Conservation (phyloP, 2,329 filamentous ascomycete species). For the Decorospora gaudefroyi region DNA sequence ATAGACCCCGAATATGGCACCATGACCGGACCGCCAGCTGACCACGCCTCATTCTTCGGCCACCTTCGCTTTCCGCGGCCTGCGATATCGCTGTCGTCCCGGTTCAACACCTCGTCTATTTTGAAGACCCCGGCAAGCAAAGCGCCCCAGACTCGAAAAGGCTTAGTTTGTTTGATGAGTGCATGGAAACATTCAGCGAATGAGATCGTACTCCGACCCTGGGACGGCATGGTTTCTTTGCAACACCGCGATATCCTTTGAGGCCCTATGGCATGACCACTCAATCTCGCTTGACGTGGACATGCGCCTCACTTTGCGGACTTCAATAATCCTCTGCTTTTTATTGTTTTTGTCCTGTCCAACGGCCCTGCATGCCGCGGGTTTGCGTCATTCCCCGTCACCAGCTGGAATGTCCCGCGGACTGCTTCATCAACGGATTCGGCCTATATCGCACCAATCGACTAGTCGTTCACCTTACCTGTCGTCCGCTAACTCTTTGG, state of each 20-base stretch:
- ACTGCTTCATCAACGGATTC: conserved; percentile 20
- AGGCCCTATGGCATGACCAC: conserved; percentile 10
- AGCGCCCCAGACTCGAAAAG: conserved; percentile 1
- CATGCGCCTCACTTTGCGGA: conserved; percentile 29
- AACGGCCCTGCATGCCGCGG: conserved; percentile 5
- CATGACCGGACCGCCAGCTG: conserved; percentile 16
- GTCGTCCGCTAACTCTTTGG: conserved; percentile 33
- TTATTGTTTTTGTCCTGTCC: conserved; percentile 5
- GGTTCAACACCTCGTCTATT: conserved; percentile 2
- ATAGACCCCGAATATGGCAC: conserved; percentile 27
- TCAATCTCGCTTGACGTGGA: conserved; percentile 18
- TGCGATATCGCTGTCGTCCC: conserved; percentile 35
- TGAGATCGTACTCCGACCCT: conserved; percentile 3
- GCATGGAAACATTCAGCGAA: conserved; percentile 12
- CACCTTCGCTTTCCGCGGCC: conserved; percentile 18
- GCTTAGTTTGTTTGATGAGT: conserved; percentile 5
- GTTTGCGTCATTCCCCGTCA: conserved; percentile 12
- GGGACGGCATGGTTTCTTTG: conserved; percentile 2
- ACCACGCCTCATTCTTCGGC: conserved; percentile 36
- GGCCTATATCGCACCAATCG: conserved; percentile 36
- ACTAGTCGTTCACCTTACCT: conserved; percentile 17
- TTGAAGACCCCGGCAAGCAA: conserved; percentile 9
- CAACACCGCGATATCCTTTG: conserved; percentile 8
- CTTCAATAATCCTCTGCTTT: conserved; percentile 10
- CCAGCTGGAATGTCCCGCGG: conserved; percentile 36